Base-by-base conservation (phyloP, 495 filamentous ascomycete genomes). In the Tricharina praecox region DNA sequence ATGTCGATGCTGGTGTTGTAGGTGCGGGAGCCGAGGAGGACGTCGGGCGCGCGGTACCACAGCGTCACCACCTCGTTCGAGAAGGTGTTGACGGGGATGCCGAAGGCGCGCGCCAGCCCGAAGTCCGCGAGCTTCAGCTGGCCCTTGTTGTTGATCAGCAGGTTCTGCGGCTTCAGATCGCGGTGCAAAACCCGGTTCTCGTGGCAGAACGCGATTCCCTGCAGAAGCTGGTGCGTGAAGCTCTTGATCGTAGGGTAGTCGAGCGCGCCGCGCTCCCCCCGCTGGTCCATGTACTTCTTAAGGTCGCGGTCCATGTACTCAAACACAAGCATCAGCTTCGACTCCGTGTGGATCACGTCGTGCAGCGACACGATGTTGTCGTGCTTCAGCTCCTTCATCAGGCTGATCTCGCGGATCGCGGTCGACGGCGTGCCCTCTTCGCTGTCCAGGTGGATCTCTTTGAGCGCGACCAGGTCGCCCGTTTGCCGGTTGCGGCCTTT, bases 331-430 rank as follows among this genome's bases (percentile, higher is more conserved):
- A 96, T 96, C 35, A 99, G 75, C 63, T 99, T 99, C 68, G 96
- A 94, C 66, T 99, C 90, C 47, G 90, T 96, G 62, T 99, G 90
- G 56, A 99, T 95, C 25, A 99, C 93, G 68, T 99, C 92, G 69
- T 96, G 81, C 1, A 99, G 79, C 40, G 82, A 87, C 47, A 99
- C 88, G 50, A 96, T 95, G 62, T 93, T 93, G 57, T 93, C 83
- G 66, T 99, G 85, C 65, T 93, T 96, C 59, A 96, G 75, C 65
- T 99, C 90, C 66, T 99, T 99, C 82, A 99, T 94, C 23, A 99
- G 70, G 0, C 85, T 93, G 60, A 97, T 97, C 66, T 97, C 90
- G 37, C 90, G 85, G 62, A 99, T 99, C 28, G 90, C 90, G 10
- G 90, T 99, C n/a, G 81, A 87, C 0, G 90, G 90, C 0, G 93